phyloP scores from a whole-genome alignment of 441 rosid species.

The Daphne laureola region DNA sequence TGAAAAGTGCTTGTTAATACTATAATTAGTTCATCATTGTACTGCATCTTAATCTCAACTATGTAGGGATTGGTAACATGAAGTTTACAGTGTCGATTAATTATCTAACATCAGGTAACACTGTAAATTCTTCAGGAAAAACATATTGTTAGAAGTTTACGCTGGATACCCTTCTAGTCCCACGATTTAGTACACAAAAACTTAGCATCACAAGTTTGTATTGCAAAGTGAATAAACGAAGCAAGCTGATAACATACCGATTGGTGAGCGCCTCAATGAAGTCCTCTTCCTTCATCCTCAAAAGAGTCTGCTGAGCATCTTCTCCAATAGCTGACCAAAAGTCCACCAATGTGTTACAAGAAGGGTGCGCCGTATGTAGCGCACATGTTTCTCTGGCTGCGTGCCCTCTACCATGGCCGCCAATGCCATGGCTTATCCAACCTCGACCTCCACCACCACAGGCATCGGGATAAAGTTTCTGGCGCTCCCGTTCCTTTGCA shows the following conservation, averaged over 20 bases:
- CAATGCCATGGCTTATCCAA: slow-evolving; percentile 90
- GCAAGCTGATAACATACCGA: slow-evolving; percentile 50
- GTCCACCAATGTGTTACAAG: slow-evolving; percentile 89
- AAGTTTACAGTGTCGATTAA: too few relatives aligned
- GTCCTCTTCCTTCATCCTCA: slow-evolving; percentile 98
- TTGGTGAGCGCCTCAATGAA: slow-evolving; percentile 92
- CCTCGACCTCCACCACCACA: slow-evolving; percentile 98
- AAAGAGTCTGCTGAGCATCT: slow-evolving; percentile 77
- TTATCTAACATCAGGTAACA: too few relatives aligned
- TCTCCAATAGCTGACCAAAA: slow-evolving; percentile 94
- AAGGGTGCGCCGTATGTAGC: slow-evolving; percentile 87
- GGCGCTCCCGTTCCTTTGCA: slow-evolving; percentile 83
- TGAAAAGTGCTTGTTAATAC: too few relatives aligned
- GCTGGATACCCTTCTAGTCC: too few relatives aligned
- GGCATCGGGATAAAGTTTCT: slow-evolving; percentile 91
- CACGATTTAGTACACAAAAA: slow-evolving; percentile 12
- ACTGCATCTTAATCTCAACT: too few relatives aligned
- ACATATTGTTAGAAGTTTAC: too few relatives aligned
- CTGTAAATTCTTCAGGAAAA: too few relatives aligned
- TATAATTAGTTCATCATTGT: too few relatives aligned
- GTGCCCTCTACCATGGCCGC: slow-evolving; percentile 79
- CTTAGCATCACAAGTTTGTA: too few relatives aligned
- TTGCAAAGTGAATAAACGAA: too few relatives aligned
- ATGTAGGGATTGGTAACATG: too few relatives aligned
- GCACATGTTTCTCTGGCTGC: slow-evolving; percentile 94